Base-by-base conservation (phyloP, 2,329 filamentous ascomycete genomes). In the Stagonosporopsis chrysanthemi region DNA sequence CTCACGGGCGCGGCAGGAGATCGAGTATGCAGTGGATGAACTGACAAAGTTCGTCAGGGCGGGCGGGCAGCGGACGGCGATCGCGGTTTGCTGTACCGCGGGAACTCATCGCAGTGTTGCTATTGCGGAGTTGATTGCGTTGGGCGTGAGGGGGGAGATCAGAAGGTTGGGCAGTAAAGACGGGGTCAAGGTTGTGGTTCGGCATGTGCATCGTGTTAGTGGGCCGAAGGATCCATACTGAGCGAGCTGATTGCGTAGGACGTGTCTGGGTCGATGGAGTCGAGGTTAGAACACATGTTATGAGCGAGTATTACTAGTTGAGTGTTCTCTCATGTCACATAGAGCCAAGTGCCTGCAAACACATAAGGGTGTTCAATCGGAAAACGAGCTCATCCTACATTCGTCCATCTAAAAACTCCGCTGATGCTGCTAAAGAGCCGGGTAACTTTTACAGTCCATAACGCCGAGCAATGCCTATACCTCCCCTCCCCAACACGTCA, bases 91-190 rank as follows among this genome's bases (percentile, higher is more conserved):
- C 39, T 74, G 71, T 52, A 42, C 50, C 26, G 56, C 62, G 3
- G 71, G 71, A 9, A 74, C 71, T 28, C 71, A 74, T 61, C 65
- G 71, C 12, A 74, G 71, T 59, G 71, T 74, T 17, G 58, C 69
- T 12, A 53, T 72, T 51, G 70, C 65, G 26, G 70, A 74, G 62
- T 22, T 57, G 52, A 68, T 73, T 58, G 68, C 62, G 48, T 45
- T 57, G 52, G 62, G 61, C 11, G 58, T 70, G 4, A 61, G 62
- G 46, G 29, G 33, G 11, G 61, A 68, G 51, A 56, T 65, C 17
- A 57, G 19, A 38, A 33, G 48, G 54, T 52, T 22, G 42, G 39
- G 47, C 14, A 43, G 33, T 31, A 28, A 42, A 6, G 57, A 63
- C 6, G 64, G 62, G 3, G 63, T 69, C 2, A 67, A 54, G 55